Evolutionary conservation across 257 asterid genomes (phyloP), one percentile per base, ranked within the genome.

Genomic region (Scutellaria minor): DNA sequence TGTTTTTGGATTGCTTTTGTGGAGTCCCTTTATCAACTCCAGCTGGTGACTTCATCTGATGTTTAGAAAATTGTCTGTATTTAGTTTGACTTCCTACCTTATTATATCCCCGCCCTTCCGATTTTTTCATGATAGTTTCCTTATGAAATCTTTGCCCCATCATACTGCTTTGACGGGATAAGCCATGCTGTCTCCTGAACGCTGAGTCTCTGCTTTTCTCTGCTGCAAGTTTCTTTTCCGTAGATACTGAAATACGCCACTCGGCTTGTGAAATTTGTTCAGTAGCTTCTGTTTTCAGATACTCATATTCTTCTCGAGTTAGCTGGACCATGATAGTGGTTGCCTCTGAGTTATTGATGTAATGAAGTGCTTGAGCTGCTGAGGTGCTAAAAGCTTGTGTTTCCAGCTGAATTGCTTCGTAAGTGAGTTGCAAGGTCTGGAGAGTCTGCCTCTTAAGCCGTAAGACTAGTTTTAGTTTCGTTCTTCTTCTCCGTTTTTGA

Each of bases 381-480:
- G 96, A 86, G 46, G 77, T 71, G 54, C 64, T 67, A 45, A 79
- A 69, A 40, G 89, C 93, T 52, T 82, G 85, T 12, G 87, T 60
- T 57, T 89, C 96, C 65, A 80, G 31, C 59, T 45, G 64, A 53
- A 79, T 48, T 57, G 93, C 93, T 67, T 77, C 72, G 8, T 59
- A 77, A 5, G 90, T 85, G 66, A 85, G 91, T 46, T 85, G 78
- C 84, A 83, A 14, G 12, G 89, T 71, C 77, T 35, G 74, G 47
- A 89, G 89, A 53, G 76, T 83, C 78, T 87, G 93, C 77, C 76
- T 83, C 80, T 75, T 77, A 4, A 82, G 72, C 63, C 79, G 72
- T 46, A 82, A 67, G 3, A 73, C 85, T 39, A 77, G 76, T 55
- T 81, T 82, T 12, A 83, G 71, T 47, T 82, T 81, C 14, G 76